phyloP scores from a whole-genome alignment of 208 protist species.

The Trypanosoma grayi region DNA sequence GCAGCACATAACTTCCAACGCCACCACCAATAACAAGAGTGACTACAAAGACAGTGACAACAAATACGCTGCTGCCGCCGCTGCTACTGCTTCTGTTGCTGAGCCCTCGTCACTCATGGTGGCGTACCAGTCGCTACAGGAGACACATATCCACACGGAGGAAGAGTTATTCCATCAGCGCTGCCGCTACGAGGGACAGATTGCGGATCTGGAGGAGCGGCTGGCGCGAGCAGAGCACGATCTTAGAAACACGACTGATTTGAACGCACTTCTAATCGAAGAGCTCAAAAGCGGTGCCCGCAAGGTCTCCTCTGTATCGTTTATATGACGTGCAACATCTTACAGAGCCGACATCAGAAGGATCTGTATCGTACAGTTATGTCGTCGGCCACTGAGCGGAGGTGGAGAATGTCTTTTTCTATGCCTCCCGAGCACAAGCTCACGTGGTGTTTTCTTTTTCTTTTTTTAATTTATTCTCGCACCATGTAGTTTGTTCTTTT shows the following conservation, averaged over 20 bases:
- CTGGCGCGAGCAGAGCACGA: neutral
- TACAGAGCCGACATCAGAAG: too few species aligned
- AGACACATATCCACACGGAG: neutral
- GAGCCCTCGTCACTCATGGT: neutral
- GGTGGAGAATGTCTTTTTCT: neutral
- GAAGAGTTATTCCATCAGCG: constrained; percentile 2
- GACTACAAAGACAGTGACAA: neutral
- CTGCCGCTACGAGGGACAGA: neutral
- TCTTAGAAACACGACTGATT: neutral
- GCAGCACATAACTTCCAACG: neutral
- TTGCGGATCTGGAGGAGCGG: neutral
- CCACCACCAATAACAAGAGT: neutral
- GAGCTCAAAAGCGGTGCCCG: too few species aligned
- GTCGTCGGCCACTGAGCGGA: neutral
- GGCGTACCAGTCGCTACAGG: neutral
- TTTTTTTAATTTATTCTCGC: neutral
- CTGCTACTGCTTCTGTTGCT: neutral
- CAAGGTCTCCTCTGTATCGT: too few species aligned
- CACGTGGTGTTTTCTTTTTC: constrained; percentile 5
- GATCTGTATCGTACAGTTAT: too few species aligned
- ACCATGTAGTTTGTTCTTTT: too few species aligned
- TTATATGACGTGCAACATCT: too few species aligned
- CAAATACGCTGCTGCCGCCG: too few species aligned
- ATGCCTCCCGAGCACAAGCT: too few species aligned
- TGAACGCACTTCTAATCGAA: too few species aligned